Evolutionary conservation across 176 grass and related monocot genomes (phyloP).

Genomic region (Oropetium thomaeum): DNA sequence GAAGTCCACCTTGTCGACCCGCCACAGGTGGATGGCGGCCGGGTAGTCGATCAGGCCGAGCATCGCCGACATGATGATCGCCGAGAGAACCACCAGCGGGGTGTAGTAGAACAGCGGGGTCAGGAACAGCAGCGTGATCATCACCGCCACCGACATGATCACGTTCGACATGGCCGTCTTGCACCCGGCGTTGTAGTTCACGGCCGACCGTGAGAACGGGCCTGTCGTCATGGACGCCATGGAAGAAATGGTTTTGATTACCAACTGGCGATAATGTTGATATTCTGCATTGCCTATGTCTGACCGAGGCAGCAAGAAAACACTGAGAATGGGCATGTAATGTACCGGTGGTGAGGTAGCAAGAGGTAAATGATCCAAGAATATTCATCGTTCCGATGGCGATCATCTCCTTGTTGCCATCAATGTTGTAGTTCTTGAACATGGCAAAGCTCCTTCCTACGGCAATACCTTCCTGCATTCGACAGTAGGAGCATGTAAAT

Average conservation of each 20-base stretch:
- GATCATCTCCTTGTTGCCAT: slow-evolving; percentile 99
- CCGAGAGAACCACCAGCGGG: slow-evolving; percentile 84
- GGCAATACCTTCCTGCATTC: slow-evolving; percentile 88
- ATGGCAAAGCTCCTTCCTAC: slow-evolving; percentile 91
- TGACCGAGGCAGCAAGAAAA: too few species aligned
- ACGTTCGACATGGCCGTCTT: slow-evolving; percentile 97
- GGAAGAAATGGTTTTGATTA: background rate
- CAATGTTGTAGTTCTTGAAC: slow-evolving; percentile 98
- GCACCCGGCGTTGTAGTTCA: slow-evolving; percentile 96
- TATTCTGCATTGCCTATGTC: too few species aligned
- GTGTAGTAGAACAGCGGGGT: slow-evolving; percentile 97
- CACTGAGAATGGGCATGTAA: background rate
- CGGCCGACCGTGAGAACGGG: slow-evolving; percentile 82
- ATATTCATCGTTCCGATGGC: slow-evolving; percentile 93
- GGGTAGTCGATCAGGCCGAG: slow-evolving; percentile 89
- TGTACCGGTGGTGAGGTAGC: slow-evolving; percentile 86
- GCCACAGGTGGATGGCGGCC: slow-evolving; percentile 76
- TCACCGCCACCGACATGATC: slow-evolving; percentile 79
- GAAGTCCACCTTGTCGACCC: slow-evolving; percentile 95
- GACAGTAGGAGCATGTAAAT: background rate
- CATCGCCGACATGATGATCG: slow-evolving; percentile 94
- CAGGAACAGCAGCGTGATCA: slow-evolving; percentile 85
- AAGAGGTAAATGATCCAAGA: slow-evolving; percentile 79
- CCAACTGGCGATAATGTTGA: too few species aligned
- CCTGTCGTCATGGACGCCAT: slow-evolving; percentile 39